Conservation (phyloP, 1,139 yeast genomes). For the Lodderomyces margitis region DNA sequence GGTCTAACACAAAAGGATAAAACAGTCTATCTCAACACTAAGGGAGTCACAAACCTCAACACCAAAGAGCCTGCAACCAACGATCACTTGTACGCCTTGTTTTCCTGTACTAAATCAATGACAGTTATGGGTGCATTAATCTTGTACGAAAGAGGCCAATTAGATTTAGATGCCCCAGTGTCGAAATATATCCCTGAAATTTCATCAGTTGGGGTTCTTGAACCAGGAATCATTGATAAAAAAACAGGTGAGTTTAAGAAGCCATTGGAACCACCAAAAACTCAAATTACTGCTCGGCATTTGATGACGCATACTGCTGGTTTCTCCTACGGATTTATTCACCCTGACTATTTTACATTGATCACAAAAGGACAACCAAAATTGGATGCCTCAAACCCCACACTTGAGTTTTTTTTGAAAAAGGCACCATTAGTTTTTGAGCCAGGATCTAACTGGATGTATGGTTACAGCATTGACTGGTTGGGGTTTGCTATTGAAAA, state of each 20-base stretch:
- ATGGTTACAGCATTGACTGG: conserved; percentile 56
- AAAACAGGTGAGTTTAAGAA: conserved; percentile 34
- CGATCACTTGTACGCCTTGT: conserved; percentile 36
- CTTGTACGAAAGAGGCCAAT: conserved; percentile 43
- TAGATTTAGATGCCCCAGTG: conserved; percentile 43
- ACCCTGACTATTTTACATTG: conserved; percentile 26
- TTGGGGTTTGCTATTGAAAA: conserved; percentile 47
- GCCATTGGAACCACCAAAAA: conserved; percentile 32
- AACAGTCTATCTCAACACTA: conserved; percentile 25
- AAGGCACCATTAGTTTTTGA: conserved; percentile 46
- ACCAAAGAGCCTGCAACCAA: conserved; percentile 20
- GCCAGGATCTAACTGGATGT: conserved; percentile 53
- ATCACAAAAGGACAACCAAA: conserved; percentile 19
- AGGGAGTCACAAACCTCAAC: conserved; percentile 24
- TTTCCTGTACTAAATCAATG: conserved; percentile 50
- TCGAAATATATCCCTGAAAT: conserved; percentile 41
- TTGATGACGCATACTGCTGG: conserved; percentile 55
- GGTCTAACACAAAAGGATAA: conserved; percentile 27
- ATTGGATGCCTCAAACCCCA: conserved; percentile 24
- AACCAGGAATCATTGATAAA: conserved; percentile 30
- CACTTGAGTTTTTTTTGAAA: conserved; percentile 25
- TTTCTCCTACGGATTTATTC: conserved; percentile 46
- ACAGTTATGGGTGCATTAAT: conserved; percentile 48
- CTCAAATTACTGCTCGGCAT: conserved; percentile 44
- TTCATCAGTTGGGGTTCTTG: conserved; percentile 39